These are phyloP conservation scores for Anthoceros angustus DNA, from an alignment of 225 moss, liverwort and hornwort species.

Conservation along the genomic window DNA sequence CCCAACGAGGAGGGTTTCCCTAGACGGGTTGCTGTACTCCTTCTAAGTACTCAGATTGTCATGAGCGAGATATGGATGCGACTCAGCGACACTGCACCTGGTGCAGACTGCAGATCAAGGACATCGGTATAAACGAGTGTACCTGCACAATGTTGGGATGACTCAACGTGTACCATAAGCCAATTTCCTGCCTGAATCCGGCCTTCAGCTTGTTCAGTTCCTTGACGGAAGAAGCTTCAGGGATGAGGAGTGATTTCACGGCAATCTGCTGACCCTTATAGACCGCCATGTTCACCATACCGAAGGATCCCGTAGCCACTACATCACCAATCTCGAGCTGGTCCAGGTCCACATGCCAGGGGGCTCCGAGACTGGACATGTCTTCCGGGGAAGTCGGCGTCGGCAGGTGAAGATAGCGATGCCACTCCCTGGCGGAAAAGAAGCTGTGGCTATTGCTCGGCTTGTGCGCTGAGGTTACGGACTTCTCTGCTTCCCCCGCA, in stretches of 20 bases:
- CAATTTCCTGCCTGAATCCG: constrained; percentile 26
- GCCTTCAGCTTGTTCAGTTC: constrained; percentile 21
- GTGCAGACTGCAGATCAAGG: neutral
- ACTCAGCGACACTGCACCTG: neutral
- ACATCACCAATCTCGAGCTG: constrained; percentile 26
- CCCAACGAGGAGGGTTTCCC: too few relatives aligned
- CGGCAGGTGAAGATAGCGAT: neutral
- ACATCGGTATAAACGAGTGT: constrained; percentile 1
- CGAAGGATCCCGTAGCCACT: constrained; percentile 29
- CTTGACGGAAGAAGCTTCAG: constrained; percentile 21
- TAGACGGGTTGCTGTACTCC: too few relatives aligned
- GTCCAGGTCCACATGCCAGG: constrained; percentile 28
- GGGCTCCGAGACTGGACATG: constrained; percentile 17
- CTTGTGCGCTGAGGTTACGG: neutral
- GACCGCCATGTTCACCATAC: constrained; percentile 30
- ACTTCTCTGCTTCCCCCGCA: neutral
- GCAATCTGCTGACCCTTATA: constrained; percentile 30
- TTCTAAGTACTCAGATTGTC: too few relatives aligned
- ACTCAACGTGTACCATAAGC: constrained; percentile 23
- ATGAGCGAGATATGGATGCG: neutral
- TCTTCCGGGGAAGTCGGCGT: constrained; percentile 1
- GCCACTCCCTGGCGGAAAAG: neutral
- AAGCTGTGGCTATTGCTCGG: neutral
- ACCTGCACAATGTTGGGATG: constrained; percentile 38
- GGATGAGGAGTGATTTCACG: constrained; percentile 27